Percentiles rank a stretch among this genome's conserved stretches.
phyloP scores from a whole-genome alignment of 805 yeast species.

The Nematodospora valgi region DNA sequence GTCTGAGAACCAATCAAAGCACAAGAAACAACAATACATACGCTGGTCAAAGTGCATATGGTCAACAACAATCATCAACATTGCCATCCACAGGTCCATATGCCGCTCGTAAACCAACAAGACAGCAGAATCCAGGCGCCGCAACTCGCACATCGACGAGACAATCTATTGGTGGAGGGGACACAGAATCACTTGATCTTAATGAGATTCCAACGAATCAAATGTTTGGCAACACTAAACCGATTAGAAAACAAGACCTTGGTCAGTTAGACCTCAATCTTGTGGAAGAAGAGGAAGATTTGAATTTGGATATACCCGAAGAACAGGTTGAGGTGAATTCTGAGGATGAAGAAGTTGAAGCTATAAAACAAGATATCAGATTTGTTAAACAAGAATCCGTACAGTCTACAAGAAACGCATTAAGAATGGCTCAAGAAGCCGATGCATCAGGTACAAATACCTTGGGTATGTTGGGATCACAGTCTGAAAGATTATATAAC shows the following conservation, averaged over 20 bases:
- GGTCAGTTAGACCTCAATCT: conserved; percentile 31
- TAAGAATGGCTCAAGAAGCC: conserved; percentile 50
- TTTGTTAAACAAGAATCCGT: conserved; percentile 86
- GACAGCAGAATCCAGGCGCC: conserved; percentile 1
- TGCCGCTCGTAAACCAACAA: conserved; percentile 1
- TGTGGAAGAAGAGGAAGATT: conserved; percentile 33
- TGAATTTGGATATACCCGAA: conserved; percentile 35
- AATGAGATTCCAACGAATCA: conserved; percentile 35
- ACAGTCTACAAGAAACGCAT: conserved; percentile 78
- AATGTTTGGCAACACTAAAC: conserved; percentile 19
- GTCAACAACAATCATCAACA: conserved; percentile 7
- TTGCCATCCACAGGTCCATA: conserved; percentile 6
- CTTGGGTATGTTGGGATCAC: conserved; percentile 90
- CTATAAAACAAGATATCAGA: conserved; percentile 74
- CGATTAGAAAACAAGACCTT: conserved; percentile 16
- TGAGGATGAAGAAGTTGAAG: conserved; percentile 88
- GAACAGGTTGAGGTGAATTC: conserved; percentile 41
- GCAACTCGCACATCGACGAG: conserved; percentile 1
- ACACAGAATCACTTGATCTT: conserved; percentile 35
- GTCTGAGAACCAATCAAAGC: no score
- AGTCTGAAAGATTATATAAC: conserved; percentile 77
- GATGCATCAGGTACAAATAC: conserved; percentile 59
- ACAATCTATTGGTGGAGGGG: conserved; percentile 13
- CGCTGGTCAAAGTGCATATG: neutral
- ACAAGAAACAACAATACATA: no score